Percentiles rank a stretch among this genome's conserved stretches.
These are phyloP conservation scores for Chaetomiaceae sp. DNA, from an alignment of 2,329 filamentous ascomycete species.

Conservation along the genomic window DNA sequence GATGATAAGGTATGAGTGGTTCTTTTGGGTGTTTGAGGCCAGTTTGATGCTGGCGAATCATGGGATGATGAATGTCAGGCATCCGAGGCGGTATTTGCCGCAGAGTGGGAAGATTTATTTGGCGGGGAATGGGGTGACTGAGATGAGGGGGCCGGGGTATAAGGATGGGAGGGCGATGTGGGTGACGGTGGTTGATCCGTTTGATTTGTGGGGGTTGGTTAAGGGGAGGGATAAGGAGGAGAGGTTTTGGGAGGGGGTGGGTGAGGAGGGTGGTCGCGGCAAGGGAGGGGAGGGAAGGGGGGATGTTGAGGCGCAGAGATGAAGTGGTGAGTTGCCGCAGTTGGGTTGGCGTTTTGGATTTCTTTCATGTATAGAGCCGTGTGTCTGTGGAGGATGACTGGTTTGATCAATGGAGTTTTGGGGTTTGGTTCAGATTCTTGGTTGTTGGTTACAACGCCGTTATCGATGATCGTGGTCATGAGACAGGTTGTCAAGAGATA, in stretches of 20 bases:
- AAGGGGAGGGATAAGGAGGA: constrained; percentile 23
- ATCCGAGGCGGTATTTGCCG: constrained; percentile 49
- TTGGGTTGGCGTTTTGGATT: no score
- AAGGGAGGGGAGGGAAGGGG: neutral
- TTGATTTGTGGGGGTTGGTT: constrained; percentile 26
- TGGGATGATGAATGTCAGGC: constrained; percentile 43
- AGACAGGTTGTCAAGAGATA: no score
- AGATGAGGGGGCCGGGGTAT: constrained; percentile 46
- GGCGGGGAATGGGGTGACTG: constrained; percentile 43
- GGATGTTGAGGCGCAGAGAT: constrained; percentile 6
- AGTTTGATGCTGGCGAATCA: constrained; percentile 47
- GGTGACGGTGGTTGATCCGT: constrained; percentile 37
- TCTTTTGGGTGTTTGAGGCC: constrained; percentile 55
- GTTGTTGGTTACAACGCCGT: no score
- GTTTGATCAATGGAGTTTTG: no score
- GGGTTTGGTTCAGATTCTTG: no score
- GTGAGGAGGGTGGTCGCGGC: neutral
- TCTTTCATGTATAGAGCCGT: no score
- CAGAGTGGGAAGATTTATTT: constrained; percentile 46
- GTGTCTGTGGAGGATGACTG: no score
- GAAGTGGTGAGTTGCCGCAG: neutral
- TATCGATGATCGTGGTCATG: no score
- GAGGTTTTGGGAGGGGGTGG: constrained; percentile 27
- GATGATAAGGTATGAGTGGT: constrained; percentile 53
- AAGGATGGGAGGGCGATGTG: constrained; percentile 42